Evolutionary conservation across 352 stramenopile species (phyloP), one percentile per base, ranked within the genome.

Genomic region (Pythium graminicola): DNA sequence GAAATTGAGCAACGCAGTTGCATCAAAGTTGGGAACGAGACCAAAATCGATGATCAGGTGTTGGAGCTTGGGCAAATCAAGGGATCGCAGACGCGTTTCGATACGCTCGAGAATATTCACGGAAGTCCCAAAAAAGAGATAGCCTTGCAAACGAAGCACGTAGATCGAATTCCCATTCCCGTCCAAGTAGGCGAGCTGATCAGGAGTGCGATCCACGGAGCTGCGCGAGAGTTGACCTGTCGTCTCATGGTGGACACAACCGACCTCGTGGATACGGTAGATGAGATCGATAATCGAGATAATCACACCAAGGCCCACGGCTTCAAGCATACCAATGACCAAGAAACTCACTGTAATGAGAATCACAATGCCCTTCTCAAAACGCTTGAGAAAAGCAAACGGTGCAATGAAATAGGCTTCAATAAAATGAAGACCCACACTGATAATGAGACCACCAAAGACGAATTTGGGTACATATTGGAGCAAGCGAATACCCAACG

Each of bases 391-490:
- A 16, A 89, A 90, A 7, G 69, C 66, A 46, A 88, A 81, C 2
- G 81, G 79, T 0, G 76, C 65, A 6, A 92, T 56, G 22, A 92
- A 70, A 41, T 92, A 92, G 3, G 79, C 81, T 46, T 89, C 76
- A 1, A 92, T 38, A 45, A 92, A 92, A 27, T 92, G 81, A 5
- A 89, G 46, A 0, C 76, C 81, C 7, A 92, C 79, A 50, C 74
- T 87, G 8, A 92, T 57, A 10, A 92, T 57, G 9, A 92, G 50
- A 0, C 81, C 81, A 1, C 81, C 81, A 51, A 89, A 92, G 14
- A 92, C 78, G 50, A 92, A 90, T 54, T 90, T 92, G 0, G 81
- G 81, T 11, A 92, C 76, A 27, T 72, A 86, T 48, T 90, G 74
- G 9, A 92, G 58, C 61, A 75, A 57, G 6, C 65, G 65, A 39